Conservation (phyloP, 495 filamentous ascomycete species). For the Lasiosphaeria miniovina region DNA sequence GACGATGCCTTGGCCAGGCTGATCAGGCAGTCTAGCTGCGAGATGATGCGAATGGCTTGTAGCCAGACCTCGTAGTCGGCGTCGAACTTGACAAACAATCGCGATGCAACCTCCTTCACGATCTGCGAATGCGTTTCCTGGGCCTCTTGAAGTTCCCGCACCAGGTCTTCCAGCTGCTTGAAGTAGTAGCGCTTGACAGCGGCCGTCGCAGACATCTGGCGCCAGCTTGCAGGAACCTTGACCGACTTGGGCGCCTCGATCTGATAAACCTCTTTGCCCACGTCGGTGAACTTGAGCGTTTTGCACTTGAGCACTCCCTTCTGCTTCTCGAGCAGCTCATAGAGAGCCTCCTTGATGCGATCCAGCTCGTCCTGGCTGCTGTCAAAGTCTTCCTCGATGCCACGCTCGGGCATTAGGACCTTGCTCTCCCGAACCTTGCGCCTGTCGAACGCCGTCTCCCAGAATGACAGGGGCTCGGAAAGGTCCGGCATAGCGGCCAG, state of each 20-base stretch:
- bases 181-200: slow-evolving; percentile 95
- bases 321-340: slow-evolving; percentile 66
- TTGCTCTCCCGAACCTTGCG: slow-evolving; percentile 69
- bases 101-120: slow-evolving; percentile 76
- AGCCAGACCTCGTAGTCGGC: slow-evolving; percentile 85
- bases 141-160: slow-evolving; percentile 84
- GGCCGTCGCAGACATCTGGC: slow-evolving; percentile 91
- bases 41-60: slow-evolving; percentile 76
- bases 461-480: slow-evolving; percentile 65
- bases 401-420: slow-evolving; percentile 76
- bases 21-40: slow-evolving; percentile 93
- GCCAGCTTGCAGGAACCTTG: slow-evolving; percentile 85
- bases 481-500: slow-evolving; percentile 84
- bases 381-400: slow-evolving; percentile 92
- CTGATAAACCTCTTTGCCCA: slow-evolving; percentile 96
- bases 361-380: slow-evolving; percentile 74
- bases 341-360: slow-evolving; percentile 65
- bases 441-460: slow-evolving; percentile 92
- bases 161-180: slow-evolving; percentile 72
- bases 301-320: slow-evolving; percentile 61
- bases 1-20: slow-evolving; percentile 85
- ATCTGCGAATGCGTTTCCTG: slow-evolving; percentile 94
- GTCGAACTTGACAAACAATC: slow-evolving; percentile 87
- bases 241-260: slow-evolving; percentile 85
- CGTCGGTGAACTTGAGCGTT: slow-evolving; percentile 79